A percentile compares a stretch with the other conserved stretches of the same genome.
phyloP scores from a whole-genome alignment of 805 yeast species.

The Pichia nakasei region DNA sequence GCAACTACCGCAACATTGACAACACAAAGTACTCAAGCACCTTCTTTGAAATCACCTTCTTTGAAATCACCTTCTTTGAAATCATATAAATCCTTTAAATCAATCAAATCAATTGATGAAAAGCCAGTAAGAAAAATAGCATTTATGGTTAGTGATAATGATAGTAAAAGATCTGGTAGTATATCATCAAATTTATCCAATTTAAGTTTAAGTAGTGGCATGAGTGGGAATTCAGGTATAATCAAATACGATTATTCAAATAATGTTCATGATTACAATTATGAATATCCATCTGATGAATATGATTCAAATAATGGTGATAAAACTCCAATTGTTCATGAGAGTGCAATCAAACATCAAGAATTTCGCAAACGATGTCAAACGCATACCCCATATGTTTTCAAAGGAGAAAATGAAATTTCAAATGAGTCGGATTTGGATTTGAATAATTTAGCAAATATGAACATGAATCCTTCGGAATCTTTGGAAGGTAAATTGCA shows the following conservation, averaged over 20 bases:
- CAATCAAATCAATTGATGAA: conserved; percentile 5
- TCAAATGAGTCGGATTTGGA: not conserved
- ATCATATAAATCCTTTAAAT: conserved; percentile 2
- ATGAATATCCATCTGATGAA: conserved; percentile 5
- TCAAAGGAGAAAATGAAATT: not conserved
- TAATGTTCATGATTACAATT: conserved; percentile 10
- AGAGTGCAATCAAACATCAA: not conserved
- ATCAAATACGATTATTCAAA: not conserved
- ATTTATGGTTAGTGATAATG: conserved; percentile 13
- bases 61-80: not conserved
- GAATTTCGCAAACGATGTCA: conserved; percentile 8
- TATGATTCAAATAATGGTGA: conserved; percentile 11
- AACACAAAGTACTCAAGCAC: conserved; percentile 7
- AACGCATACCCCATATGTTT: conserved; percentile 14
- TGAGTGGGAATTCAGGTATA: not conserved
- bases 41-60: conserved; percentile 5
- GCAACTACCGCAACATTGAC: conserved; percentile 11
- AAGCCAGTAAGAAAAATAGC: conserved; percentile 20
- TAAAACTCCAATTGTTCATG: conserved; percentile 7
- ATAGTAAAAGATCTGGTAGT: conserved; percentile 17
- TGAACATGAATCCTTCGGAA: not conserved
- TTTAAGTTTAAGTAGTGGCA: conserved; percentile 2
- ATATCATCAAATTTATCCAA: conserved; percentile 12
- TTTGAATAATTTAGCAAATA: not conserved
- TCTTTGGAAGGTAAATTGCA: conserved; percentile 18